phyloP scores from a whole-genome alignment of 768 basidiomycete genomes.

The Tricholoma furcatifolium region DNA sequence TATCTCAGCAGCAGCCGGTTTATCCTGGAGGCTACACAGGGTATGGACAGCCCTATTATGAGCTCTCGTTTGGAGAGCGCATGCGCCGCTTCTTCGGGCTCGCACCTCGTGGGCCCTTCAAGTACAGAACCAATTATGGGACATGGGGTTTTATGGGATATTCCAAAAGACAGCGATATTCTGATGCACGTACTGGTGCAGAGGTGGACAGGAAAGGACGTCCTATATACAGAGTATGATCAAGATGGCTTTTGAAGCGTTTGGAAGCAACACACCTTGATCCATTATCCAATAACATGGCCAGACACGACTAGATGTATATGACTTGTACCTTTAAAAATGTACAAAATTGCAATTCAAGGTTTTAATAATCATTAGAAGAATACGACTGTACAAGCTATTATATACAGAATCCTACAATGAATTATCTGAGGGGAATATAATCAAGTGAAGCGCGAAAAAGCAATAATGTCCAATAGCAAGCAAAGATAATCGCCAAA shows the following conservation, averaged over 20 bases:
- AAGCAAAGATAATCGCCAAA: not conserved
- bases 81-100: conserved; percentile 55
- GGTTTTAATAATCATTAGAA: too few species aligned
- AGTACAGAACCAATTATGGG: conserved; percentile 41
- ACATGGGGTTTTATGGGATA: conserved; percentile 59
- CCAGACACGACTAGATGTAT: not conserved
- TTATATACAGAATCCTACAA: not conserved
- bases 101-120: conserved; percentile 36
- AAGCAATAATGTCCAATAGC: not conserved
- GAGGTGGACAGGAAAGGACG: conserved; percentile 59
- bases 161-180: conserved; percentile 46
- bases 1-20: conserved; percentile 26
- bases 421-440: not conserved
- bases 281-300: not conserved
- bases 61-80: conserved; percentile 42
- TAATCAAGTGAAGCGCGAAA: not conserved
- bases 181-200: conserved; percentile 46
- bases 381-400: not conserved
- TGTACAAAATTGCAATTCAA: not conserved
- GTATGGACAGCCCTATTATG: conserved; percentile 18
- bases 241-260: too few species aligned
- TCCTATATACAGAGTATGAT: conserved; percentile 49
- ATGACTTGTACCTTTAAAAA: not conserved
- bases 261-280: too few species aligned
- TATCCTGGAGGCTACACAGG: conserved; percentile 20